A percentile compares a stretch with the other conserved stretches of the same genome.
These are phyloP conservation scores for Angophora floribunda DNA, from an alignment of 345 rosid species.

Conservation along the genomic window DNA sequence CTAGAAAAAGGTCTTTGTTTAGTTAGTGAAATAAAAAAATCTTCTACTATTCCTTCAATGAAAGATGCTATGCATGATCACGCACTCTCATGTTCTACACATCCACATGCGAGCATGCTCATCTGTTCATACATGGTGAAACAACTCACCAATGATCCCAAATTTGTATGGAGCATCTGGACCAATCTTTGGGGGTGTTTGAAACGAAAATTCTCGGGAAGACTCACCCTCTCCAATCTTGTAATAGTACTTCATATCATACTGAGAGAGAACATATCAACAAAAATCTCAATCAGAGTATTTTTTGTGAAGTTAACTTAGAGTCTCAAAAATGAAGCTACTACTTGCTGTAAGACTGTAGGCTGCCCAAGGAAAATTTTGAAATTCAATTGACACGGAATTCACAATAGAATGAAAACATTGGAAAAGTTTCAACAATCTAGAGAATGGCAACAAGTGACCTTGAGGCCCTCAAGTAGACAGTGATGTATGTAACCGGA, in stretches of 20 bases:
- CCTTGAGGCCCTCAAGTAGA: conserved; percentile 72
- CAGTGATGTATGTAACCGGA: conserved; percentile 91
- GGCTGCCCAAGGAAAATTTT: not conserved
- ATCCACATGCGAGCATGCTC: not conserved
- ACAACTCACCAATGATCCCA: conserved; percentile 81
- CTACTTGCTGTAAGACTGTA: not conserved
- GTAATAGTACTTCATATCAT: conserved; percentile 82
- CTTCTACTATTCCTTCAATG: not conserved
- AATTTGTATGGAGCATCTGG: conserved; percentile 84
- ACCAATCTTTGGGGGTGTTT: conserved; percentile 64
- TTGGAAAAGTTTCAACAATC: not conserved
- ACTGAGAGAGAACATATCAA: conserved; percentile 18
- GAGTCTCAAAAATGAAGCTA: not conserved
- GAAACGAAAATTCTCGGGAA: conserved; percentile 82
- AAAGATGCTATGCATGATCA: not conserved
- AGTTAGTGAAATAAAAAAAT: not conserved
- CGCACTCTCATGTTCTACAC: not conserved
- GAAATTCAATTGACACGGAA: too few species aligned
- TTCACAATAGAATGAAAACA: not conserved
- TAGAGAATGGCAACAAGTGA: conserved; percentile 2
- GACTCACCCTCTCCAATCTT: conserved; percentile 64
- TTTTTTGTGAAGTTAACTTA: not conserved
- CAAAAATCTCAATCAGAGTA: not conserved
- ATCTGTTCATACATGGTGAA: not conserved
- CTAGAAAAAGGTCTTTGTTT: not conserved